Evolutionary conservation across 257 asterid species (phyloP), one percentile per base, ranked within the genome.

Genomic region (Perilla frutescens): DNA sequence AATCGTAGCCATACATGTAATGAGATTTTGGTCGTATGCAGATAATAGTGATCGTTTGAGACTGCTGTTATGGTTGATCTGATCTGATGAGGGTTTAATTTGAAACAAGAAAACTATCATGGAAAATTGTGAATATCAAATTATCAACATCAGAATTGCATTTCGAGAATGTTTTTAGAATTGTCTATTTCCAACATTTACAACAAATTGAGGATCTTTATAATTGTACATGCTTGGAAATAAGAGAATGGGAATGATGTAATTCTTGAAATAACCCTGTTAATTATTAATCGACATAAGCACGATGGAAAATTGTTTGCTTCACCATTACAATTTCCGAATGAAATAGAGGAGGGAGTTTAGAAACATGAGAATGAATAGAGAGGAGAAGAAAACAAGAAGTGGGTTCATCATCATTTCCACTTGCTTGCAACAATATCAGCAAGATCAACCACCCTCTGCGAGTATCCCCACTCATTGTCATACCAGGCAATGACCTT

Each of bases 401-500:
- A 13, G 11, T 15, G 31, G 14, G 26, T 20, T 66, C 40, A 34
- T 86, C 40, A 34, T 86, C 82, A 91, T 81, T 89, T 91, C 98
- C 98, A 93, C 71, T 87, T 82, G 84, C 86, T 84, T 45, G 98
- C 98, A 80, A 88, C 96, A 82, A 93, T 93, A 88, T 91, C 88
- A 66, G 98, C 98, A 76, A 93, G 94, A 84, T 93, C 98, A 77
- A 91, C 98, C 51, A 91, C 98, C 88, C 98, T 91, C 86, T 93
- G 98, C n/a, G 98, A 93, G 89, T 93, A 93, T 5, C 97, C 98
- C 97, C 98, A 93, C 78, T 93, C 97, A 60, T 93, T 93, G 76
- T 93, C 98, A 57, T 91, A 93, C 98, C 98, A 93, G 9, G 98
- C 98, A 47, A 93, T 88, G 9, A 93, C 98, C 96, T 91, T 93